Evolutionary conservation across 768 basidiomycete genomes (phyloP).

Genomic region (Phallus indusiatus): DNA sequence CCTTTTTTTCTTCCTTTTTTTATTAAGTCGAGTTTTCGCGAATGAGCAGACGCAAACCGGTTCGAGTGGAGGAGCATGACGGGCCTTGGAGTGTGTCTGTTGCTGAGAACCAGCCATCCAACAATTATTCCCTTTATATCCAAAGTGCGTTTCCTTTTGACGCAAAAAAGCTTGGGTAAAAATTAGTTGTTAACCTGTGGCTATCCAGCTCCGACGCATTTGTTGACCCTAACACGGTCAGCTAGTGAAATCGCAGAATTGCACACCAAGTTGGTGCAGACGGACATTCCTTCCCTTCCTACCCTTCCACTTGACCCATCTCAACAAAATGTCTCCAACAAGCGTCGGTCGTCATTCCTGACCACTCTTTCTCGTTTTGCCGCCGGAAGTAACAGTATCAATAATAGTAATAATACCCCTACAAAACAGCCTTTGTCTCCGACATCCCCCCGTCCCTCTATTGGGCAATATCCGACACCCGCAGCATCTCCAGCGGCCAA

Average conservation of each 20-base stretch:
- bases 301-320: slow-evolving; percentile 50
- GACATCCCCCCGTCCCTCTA: slow-evolving; percentile 20
- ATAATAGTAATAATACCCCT: slow-evolving; percentile 18
- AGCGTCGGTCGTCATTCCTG: slow-evolving; percentile 77
- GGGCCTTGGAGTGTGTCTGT: slow-evolving; percentile 85
- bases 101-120: slow-evolving; percentile 69
- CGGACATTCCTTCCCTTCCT: slow-evolving; percentile 53
- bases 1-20: not conserved
- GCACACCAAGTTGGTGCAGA: slow-evolving; percentile 61
- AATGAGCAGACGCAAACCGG: slow-evolving; percentile 28
- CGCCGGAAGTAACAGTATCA: not conserved
- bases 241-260: slow-evolving; percentile 71
- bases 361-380: slow-evolving; percentile 80
- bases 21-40: not conserved
- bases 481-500: slow-evolving; percentile 36
- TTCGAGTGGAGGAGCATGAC: slow-evolving; percentile 65
- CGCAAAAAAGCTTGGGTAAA: not conserved
- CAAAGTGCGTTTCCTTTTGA: slow-evolving; percentile 58
- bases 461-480: slow-evolving; percentile 29
- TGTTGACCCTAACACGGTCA: slow-evolving; percentile 76
- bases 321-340: slow-evolving; percentile 21
- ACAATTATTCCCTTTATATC: slow-evolving; percentile 75
- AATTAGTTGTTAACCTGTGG: not conserved
- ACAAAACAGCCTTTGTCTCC: slow-evolving; percentile 23
- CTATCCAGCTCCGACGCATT: slow-evolving; percentile 71